Percentiles rank a stretch among this genome's conserved stretches.
These are phyloP conservation scores for Oldenlandia corymbosa DNA, from an alignment of 257 asterid genomes.

Conservation along the genomic window DNA sequence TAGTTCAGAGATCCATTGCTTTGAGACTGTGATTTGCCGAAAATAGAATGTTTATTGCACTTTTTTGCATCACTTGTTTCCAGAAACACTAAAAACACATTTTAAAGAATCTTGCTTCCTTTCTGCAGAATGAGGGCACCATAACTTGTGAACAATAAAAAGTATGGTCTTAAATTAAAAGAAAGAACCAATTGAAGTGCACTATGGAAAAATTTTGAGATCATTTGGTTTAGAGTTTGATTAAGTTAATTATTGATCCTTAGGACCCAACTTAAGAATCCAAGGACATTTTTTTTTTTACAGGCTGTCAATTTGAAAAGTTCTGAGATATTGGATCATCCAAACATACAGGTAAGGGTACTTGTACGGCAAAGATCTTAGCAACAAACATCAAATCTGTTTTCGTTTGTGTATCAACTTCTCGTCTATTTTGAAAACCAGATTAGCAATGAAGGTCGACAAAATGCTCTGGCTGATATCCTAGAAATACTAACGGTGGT, in stretches of 20 bases:
- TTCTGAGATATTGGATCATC: constrained; percentile 76
- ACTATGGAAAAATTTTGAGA: not conserved
- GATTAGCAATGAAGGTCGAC: constrained; percentile 90
- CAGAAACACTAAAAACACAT: no score
- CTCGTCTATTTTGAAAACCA: constrained; percentile 28
- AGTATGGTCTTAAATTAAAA: no score
- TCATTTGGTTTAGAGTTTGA: not conserved
- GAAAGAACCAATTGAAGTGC: not conserved
- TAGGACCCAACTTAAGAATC: not conserved
- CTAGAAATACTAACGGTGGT: constrained; percentile 75
- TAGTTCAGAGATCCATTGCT: not conserved
- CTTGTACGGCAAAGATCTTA: constrained; percentile 12
- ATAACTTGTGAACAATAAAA: not conserved
- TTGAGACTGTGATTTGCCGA: not conserved
- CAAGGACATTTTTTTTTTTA: constrained; percentile 28
- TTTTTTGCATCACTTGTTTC: no score
- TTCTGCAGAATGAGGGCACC: not conserved
- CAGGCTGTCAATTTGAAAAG: constrained; percentile 94
- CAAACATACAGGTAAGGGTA: constrained; percentile 57
- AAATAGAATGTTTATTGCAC: not conserved
- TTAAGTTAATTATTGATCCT: not conserved
- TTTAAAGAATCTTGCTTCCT: not conserved
- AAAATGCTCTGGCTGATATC: constrained; percentile 75
- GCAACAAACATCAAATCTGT: constrained; percentile 1
- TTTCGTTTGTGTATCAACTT: constrained; percentile 13